These are phyloP conservation scores for Mycena pura DNA, from an alignment of 768 basidiomycete species.

Conservation along the genomic window DNA sequence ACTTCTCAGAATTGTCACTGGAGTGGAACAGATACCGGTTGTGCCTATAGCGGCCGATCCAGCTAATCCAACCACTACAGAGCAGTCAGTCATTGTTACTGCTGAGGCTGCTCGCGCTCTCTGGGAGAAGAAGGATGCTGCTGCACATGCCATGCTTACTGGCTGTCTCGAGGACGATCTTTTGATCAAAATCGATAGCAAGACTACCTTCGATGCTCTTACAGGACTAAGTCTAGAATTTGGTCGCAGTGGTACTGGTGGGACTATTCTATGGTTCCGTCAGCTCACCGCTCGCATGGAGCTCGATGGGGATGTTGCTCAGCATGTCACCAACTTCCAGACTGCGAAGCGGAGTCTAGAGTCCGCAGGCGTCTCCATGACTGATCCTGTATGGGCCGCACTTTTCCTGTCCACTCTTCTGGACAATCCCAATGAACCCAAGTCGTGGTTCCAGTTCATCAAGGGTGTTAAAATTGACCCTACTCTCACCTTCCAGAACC, in stretches of 20 bases:
- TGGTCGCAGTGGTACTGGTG: conserved; percentile 5
- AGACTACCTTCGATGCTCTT: not conserved
- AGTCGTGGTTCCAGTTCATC: conserved; percentile 9
- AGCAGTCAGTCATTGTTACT: too few relatives aligned
- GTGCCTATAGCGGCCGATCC: too few relatives aligned
- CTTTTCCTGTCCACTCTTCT: conserved; percentile 10
- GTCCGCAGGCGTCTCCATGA: not conserved
- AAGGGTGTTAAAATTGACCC: conserved; percentile 5
- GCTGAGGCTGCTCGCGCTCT: too few relatives aligned
- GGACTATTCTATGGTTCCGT: conserved; percentile 18
- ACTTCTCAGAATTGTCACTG: not conserved
- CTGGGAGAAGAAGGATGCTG: not conserved
- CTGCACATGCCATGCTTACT: not conserved
- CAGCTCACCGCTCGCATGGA: not conserved
- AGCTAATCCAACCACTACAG: too few relatives aligned
- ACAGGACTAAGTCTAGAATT: not conserved
- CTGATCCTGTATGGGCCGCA: not conserved
- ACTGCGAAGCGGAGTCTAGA: not conserved
- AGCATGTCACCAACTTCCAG: conserved; percentile 12
- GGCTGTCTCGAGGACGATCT: not conserved
- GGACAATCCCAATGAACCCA: not conserved
- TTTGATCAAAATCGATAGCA: not conserved
- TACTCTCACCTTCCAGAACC: not conserved
- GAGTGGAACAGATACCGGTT: too few relatives aligned
- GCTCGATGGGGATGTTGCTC: not conserved